A percentile compares a stretch with the other conserved stretches of the same genome.
Evolutionary conservation across 2,329 filamentous ascomycete genomes (phyloP).

Genomic region (Orbilia oligospora): DNA sequence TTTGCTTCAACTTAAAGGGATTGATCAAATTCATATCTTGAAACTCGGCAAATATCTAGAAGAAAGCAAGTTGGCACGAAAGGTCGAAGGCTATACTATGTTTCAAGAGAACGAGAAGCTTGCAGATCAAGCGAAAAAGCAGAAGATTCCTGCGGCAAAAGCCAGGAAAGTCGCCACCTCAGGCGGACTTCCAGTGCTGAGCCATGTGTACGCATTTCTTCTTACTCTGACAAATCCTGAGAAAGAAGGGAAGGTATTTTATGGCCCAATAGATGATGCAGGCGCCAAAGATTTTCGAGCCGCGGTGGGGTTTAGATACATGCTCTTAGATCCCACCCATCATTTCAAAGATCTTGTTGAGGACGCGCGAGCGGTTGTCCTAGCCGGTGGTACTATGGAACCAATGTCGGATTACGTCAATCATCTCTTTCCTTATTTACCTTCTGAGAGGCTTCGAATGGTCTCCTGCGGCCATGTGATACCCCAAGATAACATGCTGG

Average conservation of each 20-base stretch:
- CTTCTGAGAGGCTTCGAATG: constrained; percentile 77
- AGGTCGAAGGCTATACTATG: constrained; percentile 88
- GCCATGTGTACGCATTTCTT: constrained; percentile 79
- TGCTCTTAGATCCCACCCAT: constrained; percentile 90
- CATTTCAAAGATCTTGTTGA: constrained; percentile 91
- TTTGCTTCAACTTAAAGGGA: constrained; percentile 84
- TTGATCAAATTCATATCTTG: constrained; percentile 95
- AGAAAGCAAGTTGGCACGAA: constrained; percentile 91
- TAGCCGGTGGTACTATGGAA: constrained; percentile 97
- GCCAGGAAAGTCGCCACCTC: constrained; percentile 59
- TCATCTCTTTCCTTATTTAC: constrained; percentile 85
- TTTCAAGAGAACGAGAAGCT: constrained; percentile 72
- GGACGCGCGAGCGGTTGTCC: constrained; percentile 85
- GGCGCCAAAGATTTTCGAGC: constrained; percentile 41
- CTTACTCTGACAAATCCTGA: constrained; percentile 88
- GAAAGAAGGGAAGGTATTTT: constrained; percentile 77
- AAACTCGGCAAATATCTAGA: constrained; percentile 89
- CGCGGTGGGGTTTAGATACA: constrained; percentile 72
- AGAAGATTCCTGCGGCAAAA: constrained; percentile 58
- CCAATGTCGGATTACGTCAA: constrained; percentile 84
- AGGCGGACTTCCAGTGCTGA: constrained; percentile 72
- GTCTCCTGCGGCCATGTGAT: constrained; percentile 97
- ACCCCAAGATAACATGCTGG: constrained; percentile 82
- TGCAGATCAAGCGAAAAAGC: constrained; percentile 62
- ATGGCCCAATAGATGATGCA: constrained; percentile 69